These are phyloP conservation scores for Kalmusia sp. DNA, from an alignment of 2,329 filamentous ascomycete genomes.

Conservation along the genomic window DNA sequence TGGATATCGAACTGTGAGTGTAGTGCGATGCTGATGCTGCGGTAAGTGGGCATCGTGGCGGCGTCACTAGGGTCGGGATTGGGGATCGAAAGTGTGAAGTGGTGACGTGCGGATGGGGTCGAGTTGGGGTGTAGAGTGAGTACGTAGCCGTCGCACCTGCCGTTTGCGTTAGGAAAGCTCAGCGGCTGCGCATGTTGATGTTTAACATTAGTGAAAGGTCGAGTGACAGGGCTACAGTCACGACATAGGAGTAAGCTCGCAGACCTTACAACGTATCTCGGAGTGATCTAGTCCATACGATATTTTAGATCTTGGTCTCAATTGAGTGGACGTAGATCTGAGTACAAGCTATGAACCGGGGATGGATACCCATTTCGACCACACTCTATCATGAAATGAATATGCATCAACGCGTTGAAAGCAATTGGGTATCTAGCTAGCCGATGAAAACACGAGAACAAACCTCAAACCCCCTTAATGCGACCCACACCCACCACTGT, in stretches of 20 bases:
- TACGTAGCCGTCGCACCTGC: conserved; percentile 2
- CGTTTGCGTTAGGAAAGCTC: not conserved
- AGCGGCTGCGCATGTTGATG: too few relatives aligned
- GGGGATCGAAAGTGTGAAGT: not conserved
- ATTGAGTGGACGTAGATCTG: not conserved
- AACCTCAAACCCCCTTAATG: conserved; percentile 58
- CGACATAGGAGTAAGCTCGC: too few relatives aligned
- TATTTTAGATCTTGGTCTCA: too few relatives aligned
- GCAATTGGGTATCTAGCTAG: not conserved
- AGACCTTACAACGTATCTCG: too few relatives aligned
- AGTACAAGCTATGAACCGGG: not conserved
- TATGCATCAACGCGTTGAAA: not conserved
- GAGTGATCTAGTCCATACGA: too few relatives aligned
- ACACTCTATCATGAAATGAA: not conserved
- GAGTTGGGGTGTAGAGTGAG: not conserved
- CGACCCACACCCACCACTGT: conserved; percentile 87
- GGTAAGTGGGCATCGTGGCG: conserved; percentile 39
- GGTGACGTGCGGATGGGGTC: not conserved
- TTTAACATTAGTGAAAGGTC: too few relatives aligned
- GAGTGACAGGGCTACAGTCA: too few relatives aligned
- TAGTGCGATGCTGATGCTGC: conserved; percentile 49
- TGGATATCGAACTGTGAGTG: conserved; percentile 52
- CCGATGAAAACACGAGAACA: not conserved
- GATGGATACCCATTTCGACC: not conserved
- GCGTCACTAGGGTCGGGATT: not conserved